Base-by-base conservation (phyloP, 768 basidiomycete genomes). In the Rubroboletus satanas region DNA sequence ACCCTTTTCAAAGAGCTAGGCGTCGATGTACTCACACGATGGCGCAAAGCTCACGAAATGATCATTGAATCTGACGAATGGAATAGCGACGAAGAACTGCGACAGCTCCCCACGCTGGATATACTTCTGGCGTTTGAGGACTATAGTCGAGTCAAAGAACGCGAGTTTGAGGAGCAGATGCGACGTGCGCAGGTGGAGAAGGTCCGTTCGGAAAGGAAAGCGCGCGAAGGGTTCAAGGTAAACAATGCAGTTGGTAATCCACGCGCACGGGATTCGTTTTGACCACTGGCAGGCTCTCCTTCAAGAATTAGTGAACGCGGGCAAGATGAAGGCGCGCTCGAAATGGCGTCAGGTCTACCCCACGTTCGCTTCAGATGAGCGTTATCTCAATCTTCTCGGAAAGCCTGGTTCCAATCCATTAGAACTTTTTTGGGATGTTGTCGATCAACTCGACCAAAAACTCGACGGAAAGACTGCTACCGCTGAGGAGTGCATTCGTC, bases 331-430 rank as follows among this genome's bases (percentile, higher is more conserved):
- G 50, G 84, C 93, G 5, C 83, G 87, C 32, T 84, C 87, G 5
- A 95, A 94, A 69, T 99, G 96, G 96, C 93, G 93, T 69, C 80
- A 88, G 35, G 79, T 93, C 28, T 93, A 93, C 62, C 86, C 90
- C 0, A 72, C 77, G 23, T 85, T 98, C 73, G 76, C 77, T 7
- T 77, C 85, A 33, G 92, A 97, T 65, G 77, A 80, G 42, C 83
- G 92, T n/a, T 99, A 98, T 73, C 77, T 87, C 41, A 78, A 81
- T 56, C 84, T 98, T 71, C 83, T 98, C 17, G 96, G 97, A 15
- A 90, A 88, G 62, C 90, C 91, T 8, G 97, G 97, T 14, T 96
- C 93, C 2, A 94, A 90, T 61, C 95, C 96, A 1, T 79, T 99
- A 31, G 97, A 99, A 64, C 80, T 98, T 5, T 98, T 97, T 73